Percentiles rank a stretch among this genome's conserved stretches.
phyloP scores from a whole-genome alignment of 495 filamentous ascomycete genomes.

The Hypoxylon intermedium region DNA sequence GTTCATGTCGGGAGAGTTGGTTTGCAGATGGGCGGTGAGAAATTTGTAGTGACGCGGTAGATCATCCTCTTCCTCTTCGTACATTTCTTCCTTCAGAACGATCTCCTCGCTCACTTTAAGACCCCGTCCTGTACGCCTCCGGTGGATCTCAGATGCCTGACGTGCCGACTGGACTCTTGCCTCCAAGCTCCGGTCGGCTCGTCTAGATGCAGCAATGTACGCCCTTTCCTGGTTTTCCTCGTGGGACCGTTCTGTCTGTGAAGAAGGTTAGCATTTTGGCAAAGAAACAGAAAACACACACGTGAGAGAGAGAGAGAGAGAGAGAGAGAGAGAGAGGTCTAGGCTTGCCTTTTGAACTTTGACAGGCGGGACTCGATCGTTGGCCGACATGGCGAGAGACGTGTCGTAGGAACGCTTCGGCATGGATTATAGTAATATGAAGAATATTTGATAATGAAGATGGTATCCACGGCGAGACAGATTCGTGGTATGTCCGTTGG shows the following conservation, averaged over 20 bases:
- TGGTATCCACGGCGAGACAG: not conserved
- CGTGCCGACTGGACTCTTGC: slow-evolving; percentile 88
- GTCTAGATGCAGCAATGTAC: slow-evolving; percentile 92
- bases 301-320: too few relatives aligned
- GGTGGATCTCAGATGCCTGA: slow-evolving; percentile 88
- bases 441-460: too few relatives aligned
- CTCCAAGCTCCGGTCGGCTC: slow-evolving; percentile 87
- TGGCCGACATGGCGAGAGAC: slow-evolving; percentile 24
- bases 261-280: slow-evolving; percentile 11
- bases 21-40: slow-evolving; percentile 62
- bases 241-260: slow-evolving; percentile 71
- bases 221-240: slow-evolving; percentile 96
- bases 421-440: slow-evolving; percentile 15
- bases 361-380: slow-evolving; percentile 21
- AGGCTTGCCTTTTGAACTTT: slow-evolving; percentile 42
- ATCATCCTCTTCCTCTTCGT: slow-evolving; percentile 90
- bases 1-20: slow-evolving; percentile 63
- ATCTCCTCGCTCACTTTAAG: slow-evolving; percentile 86
- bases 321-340: too few relatives aligned
- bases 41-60: slow-evolving; percentile 59
- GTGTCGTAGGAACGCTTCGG: slow-evolving; percentile 38
- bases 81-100: slow-evolving; percentile 94
- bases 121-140: slow-evolving; percentile 82
- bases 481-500: not conserved
- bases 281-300: not conserved